Conservation (phyloP, 768 basidiomycete species). For the Tylopilus vinaceipallidus region DNA sequence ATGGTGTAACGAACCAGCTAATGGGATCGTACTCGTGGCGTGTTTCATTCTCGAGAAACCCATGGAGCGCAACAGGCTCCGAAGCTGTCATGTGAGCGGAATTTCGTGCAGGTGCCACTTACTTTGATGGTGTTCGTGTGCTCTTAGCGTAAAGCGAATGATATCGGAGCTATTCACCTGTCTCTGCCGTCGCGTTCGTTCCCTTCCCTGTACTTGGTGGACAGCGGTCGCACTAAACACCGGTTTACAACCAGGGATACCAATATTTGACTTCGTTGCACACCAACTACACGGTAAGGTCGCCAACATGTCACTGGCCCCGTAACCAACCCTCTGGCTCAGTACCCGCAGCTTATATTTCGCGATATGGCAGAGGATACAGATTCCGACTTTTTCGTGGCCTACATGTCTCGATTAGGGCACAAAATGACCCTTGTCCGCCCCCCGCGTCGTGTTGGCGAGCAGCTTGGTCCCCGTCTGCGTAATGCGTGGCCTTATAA, state of each 20-base stretch:
- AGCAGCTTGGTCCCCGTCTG: conserved; percentile 38
- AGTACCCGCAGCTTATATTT: conserved; percentile 71
- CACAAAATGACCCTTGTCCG: conserved; percentile 48
- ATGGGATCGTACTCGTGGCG: conserved; percentile 48
- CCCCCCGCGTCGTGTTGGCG: conserved; percentile 38
- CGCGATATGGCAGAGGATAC: conserved; percentile 48
- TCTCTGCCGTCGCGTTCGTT: conserved; percentile 55
- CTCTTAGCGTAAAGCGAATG: conserved; percentile 54
- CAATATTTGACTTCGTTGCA: conserved; percentile 65
- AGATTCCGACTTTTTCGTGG: conserved; percentile 59
- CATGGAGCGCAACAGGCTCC: conserved; percentile 61
- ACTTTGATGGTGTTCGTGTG: conserved; percentile 21
- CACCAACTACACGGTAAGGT: conserved; percentile 48
- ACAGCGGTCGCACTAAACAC: conserved; percentile 10
- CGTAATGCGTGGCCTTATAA: conserved; percentile 42
- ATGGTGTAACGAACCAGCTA: conserved; percentile 49
- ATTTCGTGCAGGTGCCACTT: neutral
- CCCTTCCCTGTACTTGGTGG: conserved; percentile 2
- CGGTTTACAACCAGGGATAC: conserved; percentile 53
- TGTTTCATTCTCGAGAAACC: conserved; percentile 62
- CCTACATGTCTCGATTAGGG: conserved; percentile 60
- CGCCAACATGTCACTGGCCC: conserved; percentile 10
- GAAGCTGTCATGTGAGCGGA: conserved; percentile 50
- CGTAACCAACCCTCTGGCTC: conserved; percentile 15
- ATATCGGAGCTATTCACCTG: conserved; percentile 59